phyloP scores from a whole-genome alignment of 164 flowering plant species.

The Nymphaea thermarum region DNA sequence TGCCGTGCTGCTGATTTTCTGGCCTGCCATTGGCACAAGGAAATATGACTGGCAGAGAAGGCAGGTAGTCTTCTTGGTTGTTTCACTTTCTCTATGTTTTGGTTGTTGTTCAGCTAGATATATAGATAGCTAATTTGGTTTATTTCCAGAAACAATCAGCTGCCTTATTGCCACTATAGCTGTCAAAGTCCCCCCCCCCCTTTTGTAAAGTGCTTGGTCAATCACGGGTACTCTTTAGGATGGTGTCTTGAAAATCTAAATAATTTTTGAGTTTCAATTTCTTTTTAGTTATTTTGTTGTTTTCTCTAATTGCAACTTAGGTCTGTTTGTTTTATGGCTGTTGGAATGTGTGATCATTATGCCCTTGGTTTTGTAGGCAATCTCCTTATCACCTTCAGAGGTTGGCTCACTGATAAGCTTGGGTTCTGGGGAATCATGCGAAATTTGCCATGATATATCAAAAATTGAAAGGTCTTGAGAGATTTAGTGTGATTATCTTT shows the following conservation, averaged over 20 bases:
- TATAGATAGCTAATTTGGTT: no score
- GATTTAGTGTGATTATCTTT: no score
- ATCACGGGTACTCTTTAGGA: no score
- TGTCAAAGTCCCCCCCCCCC: no score
- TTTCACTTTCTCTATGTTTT: no score
- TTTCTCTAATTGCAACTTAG: slow-evolving; percentile 5
- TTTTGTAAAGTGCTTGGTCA: no score
- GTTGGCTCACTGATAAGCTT: slow-evolving; percentile 71
- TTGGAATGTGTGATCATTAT: background rate
- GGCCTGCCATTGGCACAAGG: slow-evolving; percentile 66
- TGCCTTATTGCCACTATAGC: no score
- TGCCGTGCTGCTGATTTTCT: slow-evolving; percentile 39
- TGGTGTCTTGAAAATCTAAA: no score
- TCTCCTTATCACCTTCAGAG: slow-evolving; percentile 80
- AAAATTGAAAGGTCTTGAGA: slow-evolving; percentile 50
- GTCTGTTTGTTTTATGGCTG: no score
- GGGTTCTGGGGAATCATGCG: slow-evolving; percentile 59
- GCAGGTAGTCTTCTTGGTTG: slow-evolving; percentile 33
- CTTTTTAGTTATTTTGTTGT: background rate
- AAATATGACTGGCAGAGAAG: slow-evolving; percentile 77
- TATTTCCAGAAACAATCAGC: no score
- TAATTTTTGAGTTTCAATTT: no score
- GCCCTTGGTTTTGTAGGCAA: slow-evolving; percentile 29
- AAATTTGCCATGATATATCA: slow-evolving; percentile 89
- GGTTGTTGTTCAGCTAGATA: no score